Conservation (phyloP, 2,329 filamentous ascomycete species). For the Nemania diffusa region DNA sequence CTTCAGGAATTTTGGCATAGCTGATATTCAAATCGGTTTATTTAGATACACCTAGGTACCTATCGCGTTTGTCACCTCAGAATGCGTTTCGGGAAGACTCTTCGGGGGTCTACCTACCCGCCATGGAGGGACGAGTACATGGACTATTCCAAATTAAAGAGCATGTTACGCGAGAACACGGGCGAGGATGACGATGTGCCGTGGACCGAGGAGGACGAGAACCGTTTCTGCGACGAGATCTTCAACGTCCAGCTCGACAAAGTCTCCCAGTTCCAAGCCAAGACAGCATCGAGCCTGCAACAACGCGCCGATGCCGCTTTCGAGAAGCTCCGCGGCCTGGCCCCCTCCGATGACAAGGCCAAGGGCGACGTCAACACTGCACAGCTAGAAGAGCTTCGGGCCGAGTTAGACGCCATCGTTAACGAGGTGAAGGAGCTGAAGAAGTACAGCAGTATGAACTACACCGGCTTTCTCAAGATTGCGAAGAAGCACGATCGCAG, state of each 20-base stretch:
- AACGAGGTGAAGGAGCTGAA: slow-evolving; percentile 93
- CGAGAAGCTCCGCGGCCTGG: slow-evolving; percentile 82
- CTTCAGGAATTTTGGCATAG: background rate
- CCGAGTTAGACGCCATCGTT: slow-evolving; percentile 86
- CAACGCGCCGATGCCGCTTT: slow-evolving; percentile 65
- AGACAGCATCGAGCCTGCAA: slow-evolving; percentile 72
- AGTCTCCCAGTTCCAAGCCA: slow-evolving; percentile 87
- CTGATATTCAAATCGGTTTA: background rate
- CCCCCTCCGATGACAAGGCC: slow-evolving; percentile 71
- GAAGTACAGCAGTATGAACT: slow-evolving; percentile 95
- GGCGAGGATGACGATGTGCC: slow-evolving; percentile 68
- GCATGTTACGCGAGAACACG: slow-evolving; percentile 81
- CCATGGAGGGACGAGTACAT: slow-evolving; percentile 96
- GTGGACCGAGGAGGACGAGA: slow-evolving; percentile 96
- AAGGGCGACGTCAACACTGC: slow-evolving; percentile 61
- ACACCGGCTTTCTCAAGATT: slow-evolving; percentile 97
- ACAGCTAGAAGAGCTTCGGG: slow-evolving; percentile 75
- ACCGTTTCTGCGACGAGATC: slow-evolving; percentile 91
- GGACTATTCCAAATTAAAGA: slow-evolving; percentile 94
- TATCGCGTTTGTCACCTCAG: slow-evolving; percentile 2
- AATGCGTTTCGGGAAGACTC: slow-evolving; percentile 95
- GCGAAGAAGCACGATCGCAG: slow-evolving; percentile 99
- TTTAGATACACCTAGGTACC: too few species aligned
- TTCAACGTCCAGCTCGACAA: slow-evolving; percentile 96
- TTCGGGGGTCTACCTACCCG: slow-evolving; percentile 80